Evolutionary conservation across 805 yeast genomes (phyloP).

Genomic region (Candida odintsovae): DNA sequence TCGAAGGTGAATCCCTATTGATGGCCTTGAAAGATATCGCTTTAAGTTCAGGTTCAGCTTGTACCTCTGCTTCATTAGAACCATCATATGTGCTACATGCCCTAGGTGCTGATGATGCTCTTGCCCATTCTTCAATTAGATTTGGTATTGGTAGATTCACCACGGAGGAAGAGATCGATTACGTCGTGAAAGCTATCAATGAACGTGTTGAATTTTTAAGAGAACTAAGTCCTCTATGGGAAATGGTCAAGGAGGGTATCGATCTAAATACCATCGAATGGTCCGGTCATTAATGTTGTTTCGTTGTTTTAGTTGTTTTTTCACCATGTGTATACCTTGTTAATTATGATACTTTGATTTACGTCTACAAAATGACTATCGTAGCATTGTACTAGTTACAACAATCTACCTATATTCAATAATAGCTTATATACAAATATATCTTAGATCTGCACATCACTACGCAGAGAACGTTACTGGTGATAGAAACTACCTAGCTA

Average conservation of each 20-base stretch:
- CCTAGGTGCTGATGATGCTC: constrained; percentile 94
- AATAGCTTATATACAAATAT: too few relatives aligned
- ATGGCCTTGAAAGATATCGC: constrained; percentile 99
- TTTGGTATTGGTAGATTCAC: constrained; percentile 97
- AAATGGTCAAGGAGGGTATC: constrained; percentile 98
- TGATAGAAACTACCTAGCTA: too few relatives aligned
- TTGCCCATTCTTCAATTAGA: constrained; percentile 97
- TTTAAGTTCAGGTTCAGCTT: constrained; percentile 92
- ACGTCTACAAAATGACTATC: too few relatives aligned
- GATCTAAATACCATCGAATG: constrained; percentile 92
- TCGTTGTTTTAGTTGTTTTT: neutral
- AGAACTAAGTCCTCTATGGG: constrained; percentile 95
- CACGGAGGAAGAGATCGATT: constrained; percentile 92
- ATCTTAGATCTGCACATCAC: too few relatives aligned
- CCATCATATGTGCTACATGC: constrained; percentile 97
- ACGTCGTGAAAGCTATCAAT: constrained; percentile 80
- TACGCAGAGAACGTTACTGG: too few relatives aligned
- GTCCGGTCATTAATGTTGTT: constrained; percentile 73
- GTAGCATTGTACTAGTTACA: too few relatives aligned
- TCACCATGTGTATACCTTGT: neutral
- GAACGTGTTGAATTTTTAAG: constrained; percentile 89
- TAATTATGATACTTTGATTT: neutral
- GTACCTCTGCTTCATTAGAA: constrained; percentile 97
- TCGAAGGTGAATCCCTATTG: constrained; percentile 94
- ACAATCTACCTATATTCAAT: too few relatives aligned